A percentile compares a stretch with the other conserved stretches of the same genome.
Evolutionary conservation across 805 yeast genomes (phyloP).

Genomic region (Candida boidinii): DNA sequence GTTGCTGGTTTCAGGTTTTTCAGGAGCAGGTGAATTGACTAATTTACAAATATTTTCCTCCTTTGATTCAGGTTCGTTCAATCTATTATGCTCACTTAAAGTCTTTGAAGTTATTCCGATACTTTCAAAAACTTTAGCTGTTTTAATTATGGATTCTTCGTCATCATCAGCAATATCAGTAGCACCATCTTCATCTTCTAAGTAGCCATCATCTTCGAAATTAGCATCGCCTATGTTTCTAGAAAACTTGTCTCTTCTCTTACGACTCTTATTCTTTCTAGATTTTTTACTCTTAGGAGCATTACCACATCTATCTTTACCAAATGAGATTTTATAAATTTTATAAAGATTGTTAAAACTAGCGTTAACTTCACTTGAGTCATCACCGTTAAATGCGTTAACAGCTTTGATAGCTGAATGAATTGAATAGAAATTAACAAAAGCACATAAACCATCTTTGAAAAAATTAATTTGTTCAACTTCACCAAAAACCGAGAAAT

Average conservation of each 20-base stretch:
- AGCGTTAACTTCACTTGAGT: constrained; percentile 25
- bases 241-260: constrained; percentile 13
- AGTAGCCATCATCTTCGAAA: not conserved
- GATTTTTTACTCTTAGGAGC: constrained; percentile 43
- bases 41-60: not conserved
- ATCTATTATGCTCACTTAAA: constrained; percentile 5
- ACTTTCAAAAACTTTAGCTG: constrained; percentile 12
- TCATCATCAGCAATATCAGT: constrained; percentile 4
- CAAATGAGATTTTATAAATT: constrained; percentile 54
- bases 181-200: not conserved
- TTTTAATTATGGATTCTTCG: constrained; percentile 2
- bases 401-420: constrained; percentile 56
- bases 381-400: constrained; percentile 39
- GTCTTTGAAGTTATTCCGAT: constrained; percentile 18
- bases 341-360: constrained; percentile 38
- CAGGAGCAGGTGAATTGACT: not conserved
- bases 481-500: constrained; percentile 58
- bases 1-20: not conserved
- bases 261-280: constrained; percentile 33
- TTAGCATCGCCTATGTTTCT: constrained; percentile 3
- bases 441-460: constrained; percentile 64
- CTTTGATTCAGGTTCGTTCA: not conserved
- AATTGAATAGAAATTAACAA: constrained; percentile 62
- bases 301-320: constrained; percentile 74
- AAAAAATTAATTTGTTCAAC: constrained; percentile 70